Evolutionary conservation across 192 early-diverging fungal genomes (phyloP), one percentile per base, ranked within the genome.

Genomic region (Rhizophagus sp.): DNA sequence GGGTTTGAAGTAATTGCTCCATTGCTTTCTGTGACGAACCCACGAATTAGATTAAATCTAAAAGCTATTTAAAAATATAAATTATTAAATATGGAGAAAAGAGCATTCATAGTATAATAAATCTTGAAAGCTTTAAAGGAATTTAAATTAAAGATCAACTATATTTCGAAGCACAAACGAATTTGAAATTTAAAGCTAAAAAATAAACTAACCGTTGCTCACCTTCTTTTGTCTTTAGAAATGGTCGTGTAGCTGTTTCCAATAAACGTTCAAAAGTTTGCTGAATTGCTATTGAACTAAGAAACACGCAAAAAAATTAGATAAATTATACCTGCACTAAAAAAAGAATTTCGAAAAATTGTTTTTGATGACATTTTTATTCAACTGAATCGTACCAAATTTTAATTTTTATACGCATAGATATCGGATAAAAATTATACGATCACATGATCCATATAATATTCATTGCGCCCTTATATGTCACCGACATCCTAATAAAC

Each of bases 121-220:
- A 11, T 47, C 5, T 41, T 41, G 11, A 47, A 47, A 47, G 44
- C 10, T 15, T 69, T 22, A 0, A 41, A 69, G 9, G 3, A 8
- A n/a, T 22, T 5, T 6, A 36, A 36, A 69, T 68, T 7, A 34
- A 36, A 36, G 34, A 11, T 68, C 1, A 12, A 68, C 17, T 17
- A 19, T 5, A 68, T 41, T 17, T 41, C 39, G 39, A 41, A 41
- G 39, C 39, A 41, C 39, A 6, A 41, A 41, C 39, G 39, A 36
- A 33, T 30, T 33, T 36, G 6, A 7, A 41, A 12, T 15, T 27
- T 13, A 34, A 5, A 34, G 33, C 8, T 17, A 36, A 30, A 36
- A 41, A 69, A 22, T 69, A 22, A 22, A 69, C 67, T 36, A 69
- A 69, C 67, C 67, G 34, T 8, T 7, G 67, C 67, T 69, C 67